These are phyloP conservation scores for Eugenia klotzschiana DNA, from an alignment of 441 rosid genomes.

Conservation along the genomic window DNA sequence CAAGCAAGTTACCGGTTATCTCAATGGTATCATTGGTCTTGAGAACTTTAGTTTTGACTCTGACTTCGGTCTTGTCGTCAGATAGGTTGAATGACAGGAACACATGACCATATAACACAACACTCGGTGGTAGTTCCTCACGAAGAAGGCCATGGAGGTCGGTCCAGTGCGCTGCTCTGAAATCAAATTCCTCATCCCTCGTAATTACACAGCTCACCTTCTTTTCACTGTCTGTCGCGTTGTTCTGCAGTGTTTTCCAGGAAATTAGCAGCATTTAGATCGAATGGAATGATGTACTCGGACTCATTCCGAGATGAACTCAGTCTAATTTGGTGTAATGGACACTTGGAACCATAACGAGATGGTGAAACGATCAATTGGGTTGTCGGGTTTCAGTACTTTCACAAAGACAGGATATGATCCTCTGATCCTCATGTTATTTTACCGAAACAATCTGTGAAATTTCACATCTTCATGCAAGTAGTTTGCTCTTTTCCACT, in stretches of 20 bases:
- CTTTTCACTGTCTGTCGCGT: conserved; percentile 22
- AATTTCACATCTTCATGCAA: background rate
- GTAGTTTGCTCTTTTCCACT: background rate
- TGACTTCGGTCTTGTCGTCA: conserved; percentile 25
- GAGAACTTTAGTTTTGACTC: conserved; percentile 31
- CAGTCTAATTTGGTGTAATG: background rate
- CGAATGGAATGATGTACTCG: background rate
- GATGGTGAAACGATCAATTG: background rate
- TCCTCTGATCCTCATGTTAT: background rate
- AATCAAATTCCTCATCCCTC: conserved; percentile 53
- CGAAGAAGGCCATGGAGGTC: conserved; percentile 49
- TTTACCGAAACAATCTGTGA: background rate
- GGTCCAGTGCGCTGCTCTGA: conserved; percentile 70
- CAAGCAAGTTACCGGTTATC: conserved; percentile 40
- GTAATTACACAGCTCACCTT: conserved; percentile 22
- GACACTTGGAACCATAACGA: background rate
- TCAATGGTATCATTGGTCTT: conserved; percentile 28
- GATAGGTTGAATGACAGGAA: conserved; percentile 41
- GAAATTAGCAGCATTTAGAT: conserved; percentile 38
- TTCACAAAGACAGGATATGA: background rate
- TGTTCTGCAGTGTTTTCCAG: conserved; percentile 23
- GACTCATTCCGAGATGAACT: background rate
- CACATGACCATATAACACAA: conserved; percentile 54
- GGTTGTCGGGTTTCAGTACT: background rate
- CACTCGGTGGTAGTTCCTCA: conserved; percentile 25